Evolutionary conservation across 140 eudicot species (phyloP).

Genomic region (Oenanthe javanica): DNA sequence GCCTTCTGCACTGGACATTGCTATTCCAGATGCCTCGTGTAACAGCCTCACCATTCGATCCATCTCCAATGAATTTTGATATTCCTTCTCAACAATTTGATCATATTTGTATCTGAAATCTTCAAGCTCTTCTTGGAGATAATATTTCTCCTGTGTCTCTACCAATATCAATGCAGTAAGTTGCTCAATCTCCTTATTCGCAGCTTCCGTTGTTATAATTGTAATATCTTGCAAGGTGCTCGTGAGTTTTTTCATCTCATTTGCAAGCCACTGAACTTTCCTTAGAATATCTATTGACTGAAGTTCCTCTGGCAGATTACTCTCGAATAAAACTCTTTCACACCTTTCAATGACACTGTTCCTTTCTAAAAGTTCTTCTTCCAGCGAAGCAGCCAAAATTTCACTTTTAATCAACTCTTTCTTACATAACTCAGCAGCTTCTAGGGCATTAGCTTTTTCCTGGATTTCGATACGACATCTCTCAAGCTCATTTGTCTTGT

Average conservation of each 20-base stretch:
- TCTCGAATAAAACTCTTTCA: constrained; percentile 40
- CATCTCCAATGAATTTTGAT: constrained; percentile 35
- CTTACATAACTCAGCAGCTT: constrained; percentile 52
- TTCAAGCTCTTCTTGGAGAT: constrained; percentile 42
- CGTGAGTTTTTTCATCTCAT: constrained; percentile 37
- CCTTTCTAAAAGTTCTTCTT: constrained; percentile 56
- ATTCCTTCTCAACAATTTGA: constrained; percentile 23
- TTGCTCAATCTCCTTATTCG: constrained; percentile 47
- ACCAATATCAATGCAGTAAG: constrained; percentile 42
- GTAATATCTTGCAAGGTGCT: constrained; percentile 27
- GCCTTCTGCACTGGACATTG: constrained; percentile 20
- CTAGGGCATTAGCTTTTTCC: constrained; percentile 59
- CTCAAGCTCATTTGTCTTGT: constrained; percentile 68
- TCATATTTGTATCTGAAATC: constrained; percentile 39
- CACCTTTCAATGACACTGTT: constrained; percentile 51
- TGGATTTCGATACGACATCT: constrained; percentile 45
- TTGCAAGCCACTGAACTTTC: constrained; percentile 46
- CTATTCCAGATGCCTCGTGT: constrained; percentile 41
- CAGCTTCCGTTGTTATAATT: constrained; percentile 39
- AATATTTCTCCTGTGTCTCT: constrained; percentile 50
- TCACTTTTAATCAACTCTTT: constrained; percentile 43
- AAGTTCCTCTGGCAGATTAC: constrained; percentile 26
- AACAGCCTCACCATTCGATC: constrained; percentile 36
- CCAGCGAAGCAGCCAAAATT: constrained; percentile 47
- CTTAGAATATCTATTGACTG: constrained; percentile 42